Evolutionary conservation across 331 rosid genomes (phyloP).

Genomic region (Pyrus hybrid): DNA sequence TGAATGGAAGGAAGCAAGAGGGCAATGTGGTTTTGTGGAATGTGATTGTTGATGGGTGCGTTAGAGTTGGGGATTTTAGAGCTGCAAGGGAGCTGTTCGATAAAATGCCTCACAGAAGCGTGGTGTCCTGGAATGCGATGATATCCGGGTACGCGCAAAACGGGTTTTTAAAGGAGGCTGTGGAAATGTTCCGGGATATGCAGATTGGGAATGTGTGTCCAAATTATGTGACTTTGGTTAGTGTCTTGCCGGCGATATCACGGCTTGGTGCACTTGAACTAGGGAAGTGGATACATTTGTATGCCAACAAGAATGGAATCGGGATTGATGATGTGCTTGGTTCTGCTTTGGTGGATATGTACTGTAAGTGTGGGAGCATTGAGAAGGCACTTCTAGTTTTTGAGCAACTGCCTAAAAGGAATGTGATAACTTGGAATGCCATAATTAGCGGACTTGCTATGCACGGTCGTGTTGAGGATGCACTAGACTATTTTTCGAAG

Average conservation of each 20-base stretch:
- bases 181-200: constrained; percentile 43
- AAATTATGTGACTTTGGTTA: constrained; percentile 48
- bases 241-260: constrained; percentile 51
- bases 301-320: constrained; percentile 30
- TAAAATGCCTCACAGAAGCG: constrained; percentile 44
- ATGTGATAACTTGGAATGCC: constrained; percentile 54
- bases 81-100: constrained; percentile 43
- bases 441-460: constrained; percentile 48
- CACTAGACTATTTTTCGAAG: constrained; percentile 27
- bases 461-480: constrained; percentile 41
- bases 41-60: constrained; percentile 47
- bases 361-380: constrained; percentile 56
- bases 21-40: constrained; percentile 51
- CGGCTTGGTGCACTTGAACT: constrained; percentile 51
- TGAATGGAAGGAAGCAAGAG: constrained; percentile 27
- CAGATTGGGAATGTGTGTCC: constrained; percentile 32
- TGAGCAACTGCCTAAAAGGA: constrained; percentile 36
- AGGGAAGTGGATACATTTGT: constrained; percentile 63
- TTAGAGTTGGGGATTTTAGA: constrained; percentile 33
- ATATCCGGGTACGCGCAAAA: constrained; percentile 59
- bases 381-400: constrained; percentile 60
- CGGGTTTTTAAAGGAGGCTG: constrained; percentile 38
- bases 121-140: constrained; percentile 61
- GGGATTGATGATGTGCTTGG: constrained; percentile 43
- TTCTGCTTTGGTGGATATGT: constrained; percentile 61